These are phyloP conservation scores for Striga asiatica DNA, from an alignment of 257 asterid species.

Conservation along the genomic window DNA sequence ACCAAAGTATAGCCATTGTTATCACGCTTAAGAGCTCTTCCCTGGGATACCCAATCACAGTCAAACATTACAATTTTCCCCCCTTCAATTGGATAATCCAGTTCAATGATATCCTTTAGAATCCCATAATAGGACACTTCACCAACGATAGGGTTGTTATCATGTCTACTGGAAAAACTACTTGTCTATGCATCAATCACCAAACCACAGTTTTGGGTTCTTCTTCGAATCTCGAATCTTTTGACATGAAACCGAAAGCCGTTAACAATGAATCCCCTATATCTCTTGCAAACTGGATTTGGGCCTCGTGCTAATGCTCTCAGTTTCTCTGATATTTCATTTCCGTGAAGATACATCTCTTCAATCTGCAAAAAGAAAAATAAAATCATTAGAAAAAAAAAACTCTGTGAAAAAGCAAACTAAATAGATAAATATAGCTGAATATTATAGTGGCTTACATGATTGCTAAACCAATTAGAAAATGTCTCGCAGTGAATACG, in stretches of 20 bases:
- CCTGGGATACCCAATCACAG: neutral
- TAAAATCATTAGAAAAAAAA: neutral
- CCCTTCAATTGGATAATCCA: neutral
- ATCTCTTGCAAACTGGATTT: neutral
- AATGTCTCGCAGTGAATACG: neutral
- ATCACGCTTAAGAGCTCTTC: neutral
- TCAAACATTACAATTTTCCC: neutral
- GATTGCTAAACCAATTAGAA: neutral
- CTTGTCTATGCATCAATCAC: neutral
- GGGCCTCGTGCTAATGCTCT: slow-evolving; percentile 6
- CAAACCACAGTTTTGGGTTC: neutral
- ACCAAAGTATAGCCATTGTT: neutral
- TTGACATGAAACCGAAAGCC: neutral
- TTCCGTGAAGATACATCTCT: neutral
- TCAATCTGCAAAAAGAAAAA: neutral
- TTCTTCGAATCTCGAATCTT: neutral
- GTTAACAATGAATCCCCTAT: neutral
- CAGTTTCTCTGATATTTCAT: neutral
- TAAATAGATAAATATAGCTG: neutral
- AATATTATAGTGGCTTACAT: neutral
- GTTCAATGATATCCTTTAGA: neutral
- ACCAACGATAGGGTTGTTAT: neutral
- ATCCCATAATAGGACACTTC: neutral
- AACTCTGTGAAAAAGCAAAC: neutral
- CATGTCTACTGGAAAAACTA: neutral